Evolutionary conservation across 2,329 filamentous ascomycete genomes (phyloP).

Genomic region (Colletotrichum falcatum): DNA sequence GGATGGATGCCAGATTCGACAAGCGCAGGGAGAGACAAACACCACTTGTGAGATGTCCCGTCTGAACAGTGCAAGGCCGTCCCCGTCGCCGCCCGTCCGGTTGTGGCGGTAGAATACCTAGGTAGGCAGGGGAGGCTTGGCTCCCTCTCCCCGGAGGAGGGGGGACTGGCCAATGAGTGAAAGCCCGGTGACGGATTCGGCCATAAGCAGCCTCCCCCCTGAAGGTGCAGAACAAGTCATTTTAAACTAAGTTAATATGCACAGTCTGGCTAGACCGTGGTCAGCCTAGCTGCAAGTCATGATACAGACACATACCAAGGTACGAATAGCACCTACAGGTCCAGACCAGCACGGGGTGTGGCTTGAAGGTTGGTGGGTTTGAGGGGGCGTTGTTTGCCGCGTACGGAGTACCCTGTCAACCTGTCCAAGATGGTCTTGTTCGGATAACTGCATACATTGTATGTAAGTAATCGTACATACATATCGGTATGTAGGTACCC

Average conservation of each 20-base stretch:
- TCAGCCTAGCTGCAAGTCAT: slow-evolving; percentile 39
- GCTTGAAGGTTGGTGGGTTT: slow-evolving; percentile 15
- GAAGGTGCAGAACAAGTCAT: slow-evolving; percentile 27
- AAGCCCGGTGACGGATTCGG: slow-evolving; percentile 34
- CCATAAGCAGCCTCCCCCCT: slow-evolving; percentile 38
- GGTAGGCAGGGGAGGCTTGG: slow-evolving; percentile 4
- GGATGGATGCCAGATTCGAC: slow-evolving; percentile 1
- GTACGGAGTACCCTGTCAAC: too few species aligned
- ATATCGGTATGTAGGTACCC: too few species aligned
- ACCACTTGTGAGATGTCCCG: slow-evolving; percentile 22
- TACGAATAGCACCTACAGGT: too few species aligned
- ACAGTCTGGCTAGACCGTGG: slow-evolving; percentile 19
- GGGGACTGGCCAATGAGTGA: slow-evolving; percentile 19
- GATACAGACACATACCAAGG: not conserved
- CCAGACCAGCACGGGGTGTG: slow-evolving; percentile 19
- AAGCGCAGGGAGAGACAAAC: not conserved
- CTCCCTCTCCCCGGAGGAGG: not conserved
- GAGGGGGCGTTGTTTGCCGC: slow-evolving; percentile 20
- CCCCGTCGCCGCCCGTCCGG: slow-evolving; percentile 31
- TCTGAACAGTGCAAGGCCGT: slow-evolving; percentile 16
- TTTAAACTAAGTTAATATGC: not conserved
- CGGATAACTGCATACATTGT: too few species aligned
- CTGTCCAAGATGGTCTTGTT: not conserved
- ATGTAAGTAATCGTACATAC: too few species aligned
- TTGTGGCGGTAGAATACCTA: slow-evolving; percentile 32